Evolutionary conservation across 2,329 filamentous ascomycete genomes (phyloP).

Genomic region (Tolypocladium amazonense): DNA sequence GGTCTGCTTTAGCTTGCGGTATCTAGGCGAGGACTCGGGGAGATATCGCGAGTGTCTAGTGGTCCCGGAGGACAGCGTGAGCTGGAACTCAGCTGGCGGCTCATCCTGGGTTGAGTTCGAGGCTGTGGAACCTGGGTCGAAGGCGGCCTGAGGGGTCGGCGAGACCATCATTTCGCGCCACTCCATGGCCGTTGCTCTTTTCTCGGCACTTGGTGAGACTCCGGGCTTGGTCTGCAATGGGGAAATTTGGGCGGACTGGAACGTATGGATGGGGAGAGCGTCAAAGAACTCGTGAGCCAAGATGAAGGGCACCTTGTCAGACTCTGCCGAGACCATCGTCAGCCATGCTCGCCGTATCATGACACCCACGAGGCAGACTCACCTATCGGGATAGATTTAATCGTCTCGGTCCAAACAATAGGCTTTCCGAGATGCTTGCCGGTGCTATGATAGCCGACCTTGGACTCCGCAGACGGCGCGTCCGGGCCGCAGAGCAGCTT

Average conservation of each 20-base stretch:
- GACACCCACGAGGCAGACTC: constrained; percentile 10
- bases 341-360: not conserved
- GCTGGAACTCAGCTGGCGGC: constrained; percentile 70
- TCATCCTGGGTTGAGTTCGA: constrained; percentile 34
- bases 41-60: constrained; percentile 81
- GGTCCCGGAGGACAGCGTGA: constrained; percentile 62
- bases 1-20: constrained; percentile 59
- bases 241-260: constrained; percentile 56
- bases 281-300: constrained; percentile 98
- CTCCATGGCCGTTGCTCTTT: constrained; percentile 34
- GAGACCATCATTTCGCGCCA: constrained; percentile 80
- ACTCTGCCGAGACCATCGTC: constrained; percentile 27
- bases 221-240: constrained; percentile 5
- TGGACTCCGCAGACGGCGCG: constrained; percentile 55
- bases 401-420: constrained; percentile 86
- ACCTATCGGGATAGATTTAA: constrained; percentile 70
- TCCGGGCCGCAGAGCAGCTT: constrained; percentile 68
- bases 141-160: constrained; percentile 46
- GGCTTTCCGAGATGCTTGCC: constrained; percentile 66
- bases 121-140: constrained; percentile 37
- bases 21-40: constrained; percentile 70
- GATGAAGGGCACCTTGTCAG: constrained; percentile 75
- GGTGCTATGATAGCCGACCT: constrained; percentile 61
- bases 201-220: constrained; percentile 25
- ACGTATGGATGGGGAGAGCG: constrained; percentile 89